Base-by-base conservation (phyloP, 2,329 filamentous ascomycete genomes). In the Proliferodiscus dingleyae region DNA sequence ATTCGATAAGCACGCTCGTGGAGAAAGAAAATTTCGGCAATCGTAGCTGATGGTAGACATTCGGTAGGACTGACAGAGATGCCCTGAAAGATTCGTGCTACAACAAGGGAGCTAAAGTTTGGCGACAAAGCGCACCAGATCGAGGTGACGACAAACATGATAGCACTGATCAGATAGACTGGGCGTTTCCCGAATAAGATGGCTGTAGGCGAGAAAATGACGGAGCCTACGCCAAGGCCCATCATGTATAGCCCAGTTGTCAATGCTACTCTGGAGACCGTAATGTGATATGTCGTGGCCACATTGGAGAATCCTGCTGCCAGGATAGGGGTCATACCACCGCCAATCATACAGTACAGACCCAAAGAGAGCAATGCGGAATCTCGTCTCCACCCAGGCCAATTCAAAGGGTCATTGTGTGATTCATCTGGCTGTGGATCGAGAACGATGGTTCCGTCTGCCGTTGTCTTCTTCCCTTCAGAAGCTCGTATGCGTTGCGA, bases 181-280 rank as follows among this genome's bases (percentile, higher is more conserved):
- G 90, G 89, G 10, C 91, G 77, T 67, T 97, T 97, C 1, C 91
- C 93, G 49, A 71, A 96, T 0, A 96, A 64, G 50, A 97, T 96
- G 23, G 91, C 91, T 0, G 90, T 96, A 0, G 91, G 93, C 0
- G 87, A 93, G 58, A 86, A 83, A 42, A 97, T 62, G 5, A 96
- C 83, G 15, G 83, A 89, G 2, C 91, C 91, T 1, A 96, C 58
- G 1, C 90, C 91, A 30, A 97, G 70, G 0, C 93, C 93, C 78
- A 95, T 75, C 90, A 97, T 96, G 69, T 89, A 96, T 11, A 96
- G 69, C 1, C 90, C 90, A 0, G 90, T 95, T 0, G 91, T 97
- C 46, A 95, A 73, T 2, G 91, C 84, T 3, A 96, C 89, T 41
- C 77, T 68, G 23, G 88, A 78, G 13, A 86, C 80, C 0, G 78